phyloP scores from a whole-genome alignment of 179 eudicot species.

The Gypsophila paniculata region DNA sequence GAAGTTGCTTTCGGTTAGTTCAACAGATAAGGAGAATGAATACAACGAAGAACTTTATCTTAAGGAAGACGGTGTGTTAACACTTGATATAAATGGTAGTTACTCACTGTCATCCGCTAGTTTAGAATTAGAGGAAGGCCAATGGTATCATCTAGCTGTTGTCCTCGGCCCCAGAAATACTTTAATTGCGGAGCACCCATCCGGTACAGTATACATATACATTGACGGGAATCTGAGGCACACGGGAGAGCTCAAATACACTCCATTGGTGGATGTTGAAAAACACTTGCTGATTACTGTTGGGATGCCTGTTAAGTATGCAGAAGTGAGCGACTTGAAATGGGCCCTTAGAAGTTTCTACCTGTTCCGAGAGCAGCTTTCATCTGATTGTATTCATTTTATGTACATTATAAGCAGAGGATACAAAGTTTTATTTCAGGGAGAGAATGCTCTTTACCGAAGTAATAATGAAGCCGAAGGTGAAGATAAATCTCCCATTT shows the following conservation, averaged over 20 bases:
- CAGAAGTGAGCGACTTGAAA: slow-evolving; percentile 55
- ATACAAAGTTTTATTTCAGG: slow-evolving; percentile 72
- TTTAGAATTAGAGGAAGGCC: slow-evolving; percentile 69
- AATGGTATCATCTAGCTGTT: slow-evolving; percentile 91
- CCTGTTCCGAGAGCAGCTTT: slow-evolving; percentile 76
- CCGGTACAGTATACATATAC: slow-evolving; percentile 67
- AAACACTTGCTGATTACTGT: slow-evolving; percentile 65
- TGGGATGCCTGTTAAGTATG: slow-evolving; percentile 63
- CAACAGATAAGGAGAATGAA: slow-evolving; percentile 45
- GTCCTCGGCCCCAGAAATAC: slow-evolving; percentile 75
- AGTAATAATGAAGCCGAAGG: slow-evolving; percentile 68
- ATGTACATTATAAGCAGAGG: slow-evolving; percentile 88
- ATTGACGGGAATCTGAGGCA: slow-evolving; percentile 73
- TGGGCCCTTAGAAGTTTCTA: slow-evolving; percentile 84
- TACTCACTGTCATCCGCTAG: slow-evolving; percentile 57
- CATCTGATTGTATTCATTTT: slow-evolving; percentile 64
- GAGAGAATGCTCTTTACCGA: slow-evolving; percentile 52
- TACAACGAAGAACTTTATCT: slow-evolving; percentile 70
- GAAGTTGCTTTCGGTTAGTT: slow-evolving; percentile 69
- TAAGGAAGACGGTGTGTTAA: slow-evolving; percentile 69
- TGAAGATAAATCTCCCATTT: slow-evolving; percentile 60
- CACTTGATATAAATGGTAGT: slow-evolving; percentile 65
- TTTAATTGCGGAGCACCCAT: slow-evolving; percentile 68
- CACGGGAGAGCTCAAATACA: slow-evolving; percentile 68
- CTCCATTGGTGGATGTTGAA: slow-evolving; percentile 66